Evolutionary conservation across 352 stramenopile species (phyloP).

Genomic region (Elongisporangium undulatum): DNA sequence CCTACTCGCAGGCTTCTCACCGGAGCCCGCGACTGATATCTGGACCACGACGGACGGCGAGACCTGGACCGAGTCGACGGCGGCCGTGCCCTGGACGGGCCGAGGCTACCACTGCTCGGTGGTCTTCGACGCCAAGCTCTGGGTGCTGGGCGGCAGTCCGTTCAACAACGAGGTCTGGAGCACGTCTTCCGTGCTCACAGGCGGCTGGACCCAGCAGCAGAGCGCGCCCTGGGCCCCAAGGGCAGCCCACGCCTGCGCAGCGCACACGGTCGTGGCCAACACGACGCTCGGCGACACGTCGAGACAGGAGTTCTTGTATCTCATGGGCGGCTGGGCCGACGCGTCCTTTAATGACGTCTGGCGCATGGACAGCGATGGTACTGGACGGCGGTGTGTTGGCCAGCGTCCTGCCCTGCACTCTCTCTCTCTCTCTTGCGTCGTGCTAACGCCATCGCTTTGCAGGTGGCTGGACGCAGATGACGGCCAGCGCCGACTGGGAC

Average conservation of each 20-base stretch:
- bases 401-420: not conserved
- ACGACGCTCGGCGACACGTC: slow-evolving; percentile 47
- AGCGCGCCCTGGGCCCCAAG: slow-evolving; percentile 47
- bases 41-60: slow-evolving; percentile 62
- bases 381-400: not conserved
- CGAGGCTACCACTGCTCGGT: slow-evolving; percentile 75
- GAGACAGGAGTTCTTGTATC: slow-evolving; percentile 42
- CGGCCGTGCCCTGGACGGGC: slow-evolving; percentile 44
- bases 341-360: slow-evolving; percentile 65
- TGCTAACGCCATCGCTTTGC: not conserved
- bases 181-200: slow-evolving; percentile 49
- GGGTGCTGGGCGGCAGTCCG: slow-evolving; percentile 72
- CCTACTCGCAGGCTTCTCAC: slow-evolving; percentile 69
- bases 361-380: slow-evolving; percentile 41
- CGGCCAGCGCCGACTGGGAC: slow-evolving; percentile 43
- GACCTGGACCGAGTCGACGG: slow-evolving; percentile 35
- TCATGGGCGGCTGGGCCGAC: slow-evolving; percentile 69
- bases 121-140: slow-evolving; percentile 48
- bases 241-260: slow-evolving; percentile 51
- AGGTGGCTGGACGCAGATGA: slow-evolving; percentile 35
- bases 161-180: slow-evolving; percentile 81
- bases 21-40: slow-evolving; percentile 66
- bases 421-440: not conserved
- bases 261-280: slow-evolving; percentile 50
- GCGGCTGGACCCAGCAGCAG: slow-evolving; percentile 41